phyloP scores from a whole-genome alignment of 176 grass and related monocot genomes.

The Puccinellia tenuiflora region DNA sequence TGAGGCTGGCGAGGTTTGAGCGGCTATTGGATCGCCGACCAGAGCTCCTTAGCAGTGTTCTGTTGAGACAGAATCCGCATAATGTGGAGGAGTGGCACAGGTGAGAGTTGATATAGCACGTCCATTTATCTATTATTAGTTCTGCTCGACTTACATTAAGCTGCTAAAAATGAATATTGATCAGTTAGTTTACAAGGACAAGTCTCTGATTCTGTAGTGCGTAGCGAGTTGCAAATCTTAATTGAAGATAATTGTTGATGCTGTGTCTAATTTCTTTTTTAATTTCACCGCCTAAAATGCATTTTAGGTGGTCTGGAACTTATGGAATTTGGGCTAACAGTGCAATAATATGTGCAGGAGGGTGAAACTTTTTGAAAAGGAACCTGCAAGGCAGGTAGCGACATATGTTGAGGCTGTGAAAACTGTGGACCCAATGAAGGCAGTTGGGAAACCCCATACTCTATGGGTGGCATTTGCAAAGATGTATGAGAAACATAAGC shows the following conservation, averaged over 20 bases:
- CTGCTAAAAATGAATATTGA: background rate
- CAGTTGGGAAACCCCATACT: conserved; percentile 82
- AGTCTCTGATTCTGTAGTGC: background rate
- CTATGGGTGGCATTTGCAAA: conserved; percentile 76
- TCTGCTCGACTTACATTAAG: background rate
- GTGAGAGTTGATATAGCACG: conserved; percentile 27
- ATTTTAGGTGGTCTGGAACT: background rate
- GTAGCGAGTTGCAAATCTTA: background rate
- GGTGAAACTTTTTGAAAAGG: conserved; percentile 79
- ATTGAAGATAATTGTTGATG: background rate
- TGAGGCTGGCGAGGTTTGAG: conserved; percentile 68
- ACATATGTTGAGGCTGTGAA: conserved; percentile 87
- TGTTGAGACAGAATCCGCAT: conserved; percentile 80
- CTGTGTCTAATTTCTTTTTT: background rate
- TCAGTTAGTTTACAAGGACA: background rate
- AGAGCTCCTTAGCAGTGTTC: conserved; percentile 82
- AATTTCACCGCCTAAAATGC: background rate
- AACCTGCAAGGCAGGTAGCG: conserved; percentile 54
- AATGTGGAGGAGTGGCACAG: conserved; percentile 89
- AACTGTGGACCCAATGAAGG: conserved; percentile 85
- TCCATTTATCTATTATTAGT: background rate
- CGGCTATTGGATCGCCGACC: conserved; percentile 59
- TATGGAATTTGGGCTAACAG: conserved; percentile 25
- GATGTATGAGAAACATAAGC: conserved; percentile 80
- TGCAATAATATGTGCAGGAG: conserved; percentile 45